Evolutionary conservation across 306 rosid species (phyloP), one percentile per base, ranked within the genome.

Genomic region (Sicyos edulis): DNA sequence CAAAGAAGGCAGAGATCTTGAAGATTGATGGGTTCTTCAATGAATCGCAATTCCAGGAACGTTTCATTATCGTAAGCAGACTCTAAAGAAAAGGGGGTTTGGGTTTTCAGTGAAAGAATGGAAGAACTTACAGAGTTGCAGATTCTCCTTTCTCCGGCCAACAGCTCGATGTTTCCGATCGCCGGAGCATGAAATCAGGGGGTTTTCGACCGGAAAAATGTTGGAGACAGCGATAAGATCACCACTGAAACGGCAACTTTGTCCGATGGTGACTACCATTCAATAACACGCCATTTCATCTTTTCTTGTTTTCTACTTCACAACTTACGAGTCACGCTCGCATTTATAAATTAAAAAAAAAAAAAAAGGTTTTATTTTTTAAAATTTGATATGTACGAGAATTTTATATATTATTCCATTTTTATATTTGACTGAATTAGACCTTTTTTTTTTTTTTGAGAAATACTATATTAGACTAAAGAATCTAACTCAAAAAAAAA

Each of bases 1-100:
- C 56, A 69, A 81, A 34, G 40, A 86, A 79, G 34, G 78, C 85
- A 0, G 75, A 80, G 83, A 88, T 72, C 76, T 87, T 87, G 37
- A 87, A 54, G 1, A 86, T 17, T 10, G 78, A 16, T 0, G 85
- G 63, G 24, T 74, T 29, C 55, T 52, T 82, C 45, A 88, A 26
- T 71, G 82, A 71, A 74, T 17, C 8, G 26, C 26, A 19, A 4
- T 1, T 54, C 4, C 10, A 54, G 21, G 16, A 47, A 61, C 49
- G 42, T 2, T 59, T 26, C 65, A 37, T 37, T 2, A 19, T 40
- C 44, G 65, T 17, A 1, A 59, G 14, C 44, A 59, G 44, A 37
- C 34, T 62, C 68, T 37, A 3, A 37, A 37, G 32, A 42, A 2
- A 2, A 15, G 32, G 70, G 26, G 49, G 42, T 40, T 14, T 64